Evolutionary conservation across 345 rosid species (phyloP).

Genomic region (Kernera saxatilis): DNA sequence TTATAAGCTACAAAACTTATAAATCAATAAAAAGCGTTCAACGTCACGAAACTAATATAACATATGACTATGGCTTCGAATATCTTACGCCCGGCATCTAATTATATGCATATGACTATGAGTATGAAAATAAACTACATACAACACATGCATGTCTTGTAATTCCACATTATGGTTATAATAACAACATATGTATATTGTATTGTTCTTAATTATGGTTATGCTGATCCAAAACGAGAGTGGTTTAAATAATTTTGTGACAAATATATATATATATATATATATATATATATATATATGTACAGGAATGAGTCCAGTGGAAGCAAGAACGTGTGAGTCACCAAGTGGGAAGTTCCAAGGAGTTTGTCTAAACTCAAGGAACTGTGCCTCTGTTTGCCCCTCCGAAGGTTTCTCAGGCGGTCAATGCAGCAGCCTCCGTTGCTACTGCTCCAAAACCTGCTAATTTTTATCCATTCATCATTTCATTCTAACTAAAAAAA

Average conservation of each 20-base stretch:
- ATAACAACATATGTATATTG: not conserved
- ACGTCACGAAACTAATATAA: not conserved
- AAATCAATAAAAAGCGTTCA: not conserved
- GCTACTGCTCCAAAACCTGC: slow-evolving; percentile 23
- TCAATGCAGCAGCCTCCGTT: slow-evolving; percentile 12
- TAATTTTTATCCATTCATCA: not conserved
- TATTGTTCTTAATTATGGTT: not conserved
- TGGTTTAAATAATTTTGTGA: not conserved
- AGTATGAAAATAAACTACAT: not conserved
- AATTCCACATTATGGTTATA: not conserved
- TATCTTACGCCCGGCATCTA: not conserved
- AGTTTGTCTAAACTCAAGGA: slow-evolving; percentile 20
- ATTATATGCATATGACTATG: not conserved
- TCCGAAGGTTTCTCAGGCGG: slow-evolving; percentile 17
- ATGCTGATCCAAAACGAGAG: not conserved
- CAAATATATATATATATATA: too few species aligned
- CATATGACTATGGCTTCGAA: not conserved
- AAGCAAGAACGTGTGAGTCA: slow-evolving; percentile 17
- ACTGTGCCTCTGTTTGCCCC: slow-evolving; percentile 8
- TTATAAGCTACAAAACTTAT: not conserved
- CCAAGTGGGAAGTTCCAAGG: slow-evolving; percentile 4
- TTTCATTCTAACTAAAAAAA: not conserved
- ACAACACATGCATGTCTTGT: not conserved
- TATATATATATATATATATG: too few species aligned
- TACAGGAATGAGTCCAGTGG: slow-evolving; percentile 18